These are phyloP conservation scores for Saturnispora besseyi DNA, from an alignment of 805 yeast species.

Conservation along the genomic window DNA sequence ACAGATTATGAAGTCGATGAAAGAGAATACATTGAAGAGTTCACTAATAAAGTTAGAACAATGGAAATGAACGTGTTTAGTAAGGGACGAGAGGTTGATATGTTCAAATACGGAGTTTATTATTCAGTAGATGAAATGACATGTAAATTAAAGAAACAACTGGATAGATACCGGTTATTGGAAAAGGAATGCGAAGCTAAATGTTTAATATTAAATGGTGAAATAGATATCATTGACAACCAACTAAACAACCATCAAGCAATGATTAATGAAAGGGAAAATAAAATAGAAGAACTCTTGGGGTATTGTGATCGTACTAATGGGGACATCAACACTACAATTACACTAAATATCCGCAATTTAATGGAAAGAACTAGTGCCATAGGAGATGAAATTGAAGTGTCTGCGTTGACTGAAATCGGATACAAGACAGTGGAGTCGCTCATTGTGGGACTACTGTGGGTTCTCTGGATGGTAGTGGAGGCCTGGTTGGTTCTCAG, in stretches of 20 bases:
- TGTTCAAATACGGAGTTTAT: not conserved
- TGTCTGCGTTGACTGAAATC: constrained; percentile 29
- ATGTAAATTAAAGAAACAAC: constrained; percentile 11
- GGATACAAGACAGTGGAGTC: constrained; percentile 43
- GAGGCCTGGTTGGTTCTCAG: constrained; percentile 34
- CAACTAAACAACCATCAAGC: constrained; percentile 17
- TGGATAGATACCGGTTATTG: constrained; percentile 19
- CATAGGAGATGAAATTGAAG: constrained; percentile 19
- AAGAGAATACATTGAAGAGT: constrained; percentile 3
- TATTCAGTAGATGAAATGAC: not conserved
- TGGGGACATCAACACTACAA: constrained; percentile 65
- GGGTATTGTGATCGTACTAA: constrained; percentile 59
- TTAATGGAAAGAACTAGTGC: constrained; percentile 41
- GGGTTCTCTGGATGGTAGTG: constrained; percentile 51
- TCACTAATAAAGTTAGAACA: constrained; percentile 2
- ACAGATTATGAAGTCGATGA: not conserved
- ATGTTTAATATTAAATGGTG: constrained; percentile 12
- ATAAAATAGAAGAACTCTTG: constrained; percentile 49
- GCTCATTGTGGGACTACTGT: constrained; percentile 40
- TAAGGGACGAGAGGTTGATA: constrained; percentile 1
- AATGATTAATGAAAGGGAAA: constrained; percentile 22
- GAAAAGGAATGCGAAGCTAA: constrained; percentile 23
- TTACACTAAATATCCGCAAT: constrained; percentile 51
- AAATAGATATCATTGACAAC: constrained; percentile 17
- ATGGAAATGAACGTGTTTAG: not conserved